Evolutionary conservation across 331 rosid species (phyloP).

Genomic region (Spiraea crenata): DNA sequence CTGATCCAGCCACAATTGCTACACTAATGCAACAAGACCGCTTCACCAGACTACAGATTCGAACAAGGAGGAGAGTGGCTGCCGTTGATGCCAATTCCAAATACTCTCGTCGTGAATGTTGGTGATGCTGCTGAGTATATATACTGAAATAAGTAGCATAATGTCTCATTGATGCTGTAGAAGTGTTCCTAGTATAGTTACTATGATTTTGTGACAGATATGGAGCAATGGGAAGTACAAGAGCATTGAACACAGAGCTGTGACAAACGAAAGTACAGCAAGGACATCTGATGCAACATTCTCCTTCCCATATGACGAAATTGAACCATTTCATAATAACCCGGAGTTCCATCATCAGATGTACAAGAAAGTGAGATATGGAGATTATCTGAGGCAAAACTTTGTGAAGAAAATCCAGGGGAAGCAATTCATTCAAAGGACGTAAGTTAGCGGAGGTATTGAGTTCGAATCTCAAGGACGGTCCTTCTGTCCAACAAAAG

Average conservation of each 20-base stretch:
- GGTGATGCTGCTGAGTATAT: conserved; percentile 36
- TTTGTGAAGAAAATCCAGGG: conserved; percentile 21
- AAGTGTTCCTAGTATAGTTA: neutral
- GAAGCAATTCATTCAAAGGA: conserved; percentile 16
- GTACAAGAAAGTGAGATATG: conserved; percentile 26
- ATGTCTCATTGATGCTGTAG: neutral
- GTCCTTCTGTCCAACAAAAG: too few species aligned
- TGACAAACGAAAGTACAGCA: neutral
- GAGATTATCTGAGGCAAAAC: conserved; percentile 22
- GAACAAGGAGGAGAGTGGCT: conserved; percentile 39
- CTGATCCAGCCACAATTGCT: conserved; percentile 35
- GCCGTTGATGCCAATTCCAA: conserved; percentile 26
- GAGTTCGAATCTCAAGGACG: too few species aligned
- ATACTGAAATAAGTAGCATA: neutral
- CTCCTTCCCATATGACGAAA: conserved; percentile 25
- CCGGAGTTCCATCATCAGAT: conserved; percentile 18
- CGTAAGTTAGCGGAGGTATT: neutral
- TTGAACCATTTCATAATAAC: conserved; percentile 28
- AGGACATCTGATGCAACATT: conserved; percentile 24
- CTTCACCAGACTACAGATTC: conserved; percentile 32
- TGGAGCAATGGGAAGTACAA: conserved; percentile 3
- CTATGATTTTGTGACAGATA: neutral
- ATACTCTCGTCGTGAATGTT: conserved; percentile 39
- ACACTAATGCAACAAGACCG: conserved; percentile 36
- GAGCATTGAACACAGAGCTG: conserved; percentile 20